phyloP scores from a whole-genome alignment of 2,329 filamentous ascomycete genomes.

The Madurella fahalii region DNA sequence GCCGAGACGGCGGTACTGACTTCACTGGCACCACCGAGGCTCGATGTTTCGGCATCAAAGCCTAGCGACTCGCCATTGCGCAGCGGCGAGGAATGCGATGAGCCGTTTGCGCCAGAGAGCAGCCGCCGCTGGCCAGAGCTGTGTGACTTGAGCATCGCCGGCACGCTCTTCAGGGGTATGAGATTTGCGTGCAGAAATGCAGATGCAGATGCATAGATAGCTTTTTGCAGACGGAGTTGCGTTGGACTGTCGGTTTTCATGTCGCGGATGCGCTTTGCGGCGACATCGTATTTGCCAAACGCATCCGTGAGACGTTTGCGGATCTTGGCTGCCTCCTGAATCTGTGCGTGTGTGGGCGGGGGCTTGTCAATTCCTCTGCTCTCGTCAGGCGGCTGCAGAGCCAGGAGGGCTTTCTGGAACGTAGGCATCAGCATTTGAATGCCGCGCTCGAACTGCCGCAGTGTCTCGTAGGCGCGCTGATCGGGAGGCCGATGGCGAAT shows the following conservation, averaged over 20 bases:
- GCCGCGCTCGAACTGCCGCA: constrained; percentile 82
- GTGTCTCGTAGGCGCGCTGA: constrained; percentile 75
- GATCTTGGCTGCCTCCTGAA: constrained; percentile 82
- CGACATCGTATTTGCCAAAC: constrained; percentile 81
- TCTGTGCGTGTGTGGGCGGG: constrained; percentile 58
- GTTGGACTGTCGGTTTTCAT: constrained; percentile 67
- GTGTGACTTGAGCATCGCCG: constrained; percentile 55
- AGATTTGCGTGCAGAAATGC: constrained; percentile 85
- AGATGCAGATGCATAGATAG: constrained; percentile 77
- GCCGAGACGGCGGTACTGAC: constrained; percentile 51
- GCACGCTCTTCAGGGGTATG: constrained; percentile 76
- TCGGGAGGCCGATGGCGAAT: constrained; percentile 65
- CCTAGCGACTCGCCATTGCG: constrained; percentile 45
- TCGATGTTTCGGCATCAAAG: constrained; percentile 48
- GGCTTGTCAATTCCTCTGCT: constrained; percentile 38
- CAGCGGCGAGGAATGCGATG: constrained; percentile 34
- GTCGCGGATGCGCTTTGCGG: constrained; percentile 76
- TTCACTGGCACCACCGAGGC: constrained; percentile 43
- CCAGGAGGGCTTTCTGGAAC: constrained; percentile 72
- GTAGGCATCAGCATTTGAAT: constrained; percentile 76
- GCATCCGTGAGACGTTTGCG: constrained; percentile 86
- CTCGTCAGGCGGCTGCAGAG: constrained; percentile 57
- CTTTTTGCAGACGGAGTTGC: constrained; percentile 71
- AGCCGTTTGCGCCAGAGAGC: constrained; percentile 26
- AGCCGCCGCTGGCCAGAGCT: constrained; percentile 33